Evolutionary conservation across 225 moss, liverwort and hornwort species (phyloP).

Genomic region (Marchantia polymorpha): DNA sequence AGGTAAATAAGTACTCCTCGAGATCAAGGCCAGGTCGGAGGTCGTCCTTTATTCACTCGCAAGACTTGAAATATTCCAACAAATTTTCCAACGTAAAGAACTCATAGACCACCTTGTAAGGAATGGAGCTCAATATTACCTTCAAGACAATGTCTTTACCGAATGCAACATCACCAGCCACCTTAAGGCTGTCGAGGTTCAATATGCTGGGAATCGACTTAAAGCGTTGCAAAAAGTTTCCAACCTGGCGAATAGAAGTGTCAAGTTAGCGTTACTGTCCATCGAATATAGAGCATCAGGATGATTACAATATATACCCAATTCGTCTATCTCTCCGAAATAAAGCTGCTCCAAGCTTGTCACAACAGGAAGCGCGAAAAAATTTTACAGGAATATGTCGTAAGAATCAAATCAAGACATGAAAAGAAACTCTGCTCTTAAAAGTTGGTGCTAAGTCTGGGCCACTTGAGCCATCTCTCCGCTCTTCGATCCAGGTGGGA

Average conservation of each 20-base stretch:
- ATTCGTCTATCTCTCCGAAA: too few species aligned
- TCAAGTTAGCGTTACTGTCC: background rate
- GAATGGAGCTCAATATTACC: conserved; percentile 35
- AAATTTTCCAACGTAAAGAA: background rate
- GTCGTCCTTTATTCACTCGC: too few species aligned
- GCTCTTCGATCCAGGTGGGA: too few species aligned
- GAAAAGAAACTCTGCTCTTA: too few species aligned
- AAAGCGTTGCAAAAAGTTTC: conserved; percentile 89
- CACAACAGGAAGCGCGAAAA: too few species aligned
- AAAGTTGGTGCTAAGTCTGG: too few species aligned
- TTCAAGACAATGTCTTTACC: conserved; percentile 66
- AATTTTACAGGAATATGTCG: too few species aligned
- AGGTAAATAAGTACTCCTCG: background rate
- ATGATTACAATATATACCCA: too few species aligned
- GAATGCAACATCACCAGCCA: conserved; percentile 76
- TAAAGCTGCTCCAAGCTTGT: too few species aligned
- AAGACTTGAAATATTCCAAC: background rate
- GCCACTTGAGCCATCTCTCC: too few species aligned
- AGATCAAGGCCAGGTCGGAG: background rate
- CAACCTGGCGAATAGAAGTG: conserved; percentile 42
- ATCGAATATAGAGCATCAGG: background rate
- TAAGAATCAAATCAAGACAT: too few species aligned
- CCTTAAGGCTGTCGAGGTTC: conserved; percentile 64
- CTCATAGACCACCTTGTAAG: background rate
- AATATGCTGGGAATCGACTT: conserved; percentile 90